Base-by-base conservation (phyloP, 176 grass and related monocot species). In the Musa beccarii region DNA sequence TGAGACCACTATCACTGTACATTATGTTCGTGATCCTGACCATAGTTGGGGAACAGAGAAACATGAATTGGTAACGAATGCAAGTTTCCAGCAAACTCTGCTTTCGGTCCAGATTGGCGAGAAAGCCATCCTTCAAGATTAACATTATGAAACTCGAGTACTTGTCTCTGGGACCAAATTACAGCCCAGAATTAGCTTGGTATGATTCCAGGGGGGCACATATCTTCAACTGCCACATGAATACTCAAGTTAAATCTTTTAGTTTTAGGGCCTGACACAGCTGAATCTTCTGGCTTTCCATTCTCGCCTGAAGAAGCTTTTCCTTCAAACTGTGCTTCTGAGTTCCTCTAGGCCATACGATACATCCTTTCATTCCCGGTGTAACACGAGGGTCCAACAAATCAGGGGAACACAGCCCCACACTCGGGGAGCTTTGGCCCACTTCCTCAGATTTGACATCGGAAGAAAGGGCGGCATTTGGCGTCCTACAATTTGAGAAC, bases 241-340 rank as follows among this genome's bases (percentile, higher is more conserved):
- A 54, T 8, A 22, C 13, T 29, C 21, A 54, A 29, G 21, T 54
- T 54, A 49, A 16, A 43, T 68, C 11, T 81, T 89, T 88, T 83
- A 90, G 90, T 76, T 85, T 84, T 63, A 90, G 54, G 8, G 82
- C 83, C 59, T 92, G 90, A 69, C 82, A 84, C 51, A 96, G 79
- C 71, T 88, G 89, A 63, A 90, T 74, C 87, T 90, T 90, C 25
- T 79, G 86, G 21, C 85, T 83, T 49, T 93, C 86, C 59, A 81
- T 61, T 59, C 80, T 89, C 11, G 81, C 82, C 2, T 85, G 88
- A 59, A 85, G 55, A 71, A 85, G 77, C 75, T 90, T 90, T 52
- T 76, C 84, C 81, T 90, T 97, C 68, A 87, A 63, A 80, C 68
- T 90, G 59, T 87, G 84, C 76, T 91, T 91, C 81, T 81, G 85